Conservation (phyloP, 2,329 filamentous ascomycete species). For the Dactylonectria estremocensis region DNA sequence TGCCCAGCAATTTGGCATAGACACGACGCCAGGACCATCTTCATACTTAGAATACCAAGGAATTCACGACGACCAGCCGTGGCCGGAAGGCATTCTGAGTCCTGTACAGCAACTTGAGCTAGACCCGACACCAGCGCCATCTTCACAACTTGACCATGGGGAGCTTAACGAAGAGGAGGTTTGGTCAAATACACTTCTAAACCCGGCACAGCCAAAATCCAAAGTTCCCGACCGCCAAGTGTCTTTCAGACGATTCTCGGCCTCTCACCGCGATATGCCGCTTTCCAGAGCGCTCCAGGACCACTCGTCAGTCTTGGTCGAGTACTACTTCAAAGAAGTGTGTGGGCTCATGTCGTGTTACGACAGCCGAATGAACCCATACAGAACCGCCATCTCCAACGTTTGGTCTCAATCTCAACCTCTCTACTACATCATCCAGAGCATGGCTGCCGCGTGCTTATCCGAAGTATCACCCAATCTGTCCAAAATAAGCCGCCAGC, state of each 20-base stretch:
- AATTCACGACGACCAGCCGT: conserved; percentile 32
- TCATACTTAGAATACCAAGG: conserved; percentile 29
- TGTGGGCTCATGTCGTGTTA: conserved; percentile 75
- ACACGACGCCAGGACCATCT: conserved; percentile 26
- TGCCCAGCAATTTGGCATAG: conserved; percentile 24
- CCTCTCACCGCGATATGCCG: conserved; percentile 26
- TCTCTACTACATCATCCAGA: conserved; percentile 74
- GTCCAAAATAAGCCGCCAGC: conserved; percentile 64
- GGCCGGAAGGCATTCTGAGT: conserved; percentile 15
- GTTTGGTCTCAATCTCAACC: conserved; percentile 72
- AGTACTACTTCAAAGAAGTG: conserved; percentile 76
- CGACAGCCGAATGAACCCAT: conserved; percentile 74
- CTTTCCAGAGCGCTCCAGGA: conserved; percentile 48
- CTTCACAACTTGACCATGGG: conserved; percentile 22
- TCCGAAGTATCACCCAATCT: conserved; percentile 64
- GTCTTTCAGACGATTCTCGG: conserved; percentile 16
- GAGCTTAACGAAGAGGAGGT: conserved; percentile 33
- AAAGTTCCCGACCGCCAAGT: conserved; percentile 14
- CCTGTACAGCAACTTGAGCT: conserved; percentile 25
- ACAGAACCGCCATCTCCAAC: conserved; percentile 70
- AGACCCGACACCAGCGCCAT: conserved; percentile 25
- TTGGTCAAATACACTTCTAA: conserved; percentile 27
- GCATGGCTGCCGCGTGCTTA: conserved; percentile 74
- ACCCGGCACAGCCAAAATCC: conserved; percentile 1
- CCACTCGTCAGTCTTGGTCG: conserved; percentile 69